These are phyloP conservation scores for Mrakia blollopis DNA, from an alignment of 768 basidiomycete species.

Conservation along the genomic window DNA sequence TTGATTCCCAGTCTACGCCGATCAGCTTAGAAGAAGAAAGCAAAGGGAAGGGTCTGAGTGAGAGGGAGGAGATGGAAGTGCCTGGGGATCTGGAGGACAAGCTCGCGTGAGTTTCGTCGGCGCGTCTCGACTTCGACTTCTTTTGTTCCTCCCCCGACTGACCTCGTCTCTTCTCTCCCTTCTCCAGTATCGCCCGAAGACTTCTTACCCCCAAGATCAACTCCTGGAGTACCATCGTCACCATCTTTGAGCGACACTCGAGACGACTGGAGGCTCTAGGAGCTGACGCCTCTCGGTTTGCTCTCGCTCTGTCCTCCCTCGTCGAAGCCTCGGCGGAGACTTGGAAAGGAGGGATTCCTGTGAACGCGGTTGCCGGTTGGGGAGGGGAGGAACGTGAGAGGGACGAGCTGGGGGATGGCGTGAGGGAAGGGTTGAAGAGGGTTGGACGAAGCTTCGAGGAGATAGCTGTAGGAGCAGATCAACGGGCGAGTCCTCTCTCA, in stretches of 20 bases:
- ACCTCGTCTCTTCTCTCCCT: not conserved
- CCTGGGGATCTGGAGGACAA: slow-evolving; percentile 90
- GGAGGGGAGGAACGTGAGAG: slow-evolving; percentile 49
- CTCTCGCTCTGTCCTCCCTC: slow-evolving; percentile 72
- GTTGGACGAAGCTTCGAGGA: slow-evolving; percentile 39
- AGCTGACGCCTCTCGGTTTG: slow-evolving; percentile 76
- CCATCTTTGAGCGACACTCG: slow-evolving; percentile 78
- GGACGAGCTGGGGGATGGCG: slow-evolving; percentile 73
- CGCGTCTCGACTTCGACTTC: not conserved
- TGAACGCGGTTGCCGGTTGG: slow-evolving; percentile 11
- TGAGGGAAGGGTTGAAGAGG: slow-evolving; percentile 62
- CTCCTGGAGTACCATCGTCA: slow-evolving; percentile 84
- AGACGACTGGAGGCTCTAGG: slow-evolving; percentile 87
- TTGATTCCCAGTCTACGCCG: slow-evolving; percentile 47
- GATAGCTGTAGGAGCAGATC: slow-evolving; percentile 41
- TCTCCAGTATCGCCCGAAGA: slow-evolving; percentile 62
- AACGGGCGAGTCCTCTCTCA: slow-evolving; percentile 36
- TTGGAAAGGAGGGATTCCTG: slow-evolving; percentile 33
- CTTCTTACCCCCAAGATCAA: slow-evolving; percentile 74
- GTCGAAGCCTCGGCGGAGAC: slow-evolving; percentile 62
- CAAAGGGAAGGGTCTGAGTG: slow-evolving; percentile 42
- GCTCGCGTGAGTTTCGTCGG: slow-evolving; percentile 53
- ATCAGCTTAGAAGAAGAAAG: slow-evolving; percentile 87
- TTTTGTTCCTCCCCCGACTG: slow-evolving; percentile 17
- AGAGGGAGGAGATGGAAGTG: slow-evolving; percentile 79